Base-by-base conservation (phyloP, 2,329 filamentous ascomycete genomes). In the Pseudogymnoascus sp. region DNA sequence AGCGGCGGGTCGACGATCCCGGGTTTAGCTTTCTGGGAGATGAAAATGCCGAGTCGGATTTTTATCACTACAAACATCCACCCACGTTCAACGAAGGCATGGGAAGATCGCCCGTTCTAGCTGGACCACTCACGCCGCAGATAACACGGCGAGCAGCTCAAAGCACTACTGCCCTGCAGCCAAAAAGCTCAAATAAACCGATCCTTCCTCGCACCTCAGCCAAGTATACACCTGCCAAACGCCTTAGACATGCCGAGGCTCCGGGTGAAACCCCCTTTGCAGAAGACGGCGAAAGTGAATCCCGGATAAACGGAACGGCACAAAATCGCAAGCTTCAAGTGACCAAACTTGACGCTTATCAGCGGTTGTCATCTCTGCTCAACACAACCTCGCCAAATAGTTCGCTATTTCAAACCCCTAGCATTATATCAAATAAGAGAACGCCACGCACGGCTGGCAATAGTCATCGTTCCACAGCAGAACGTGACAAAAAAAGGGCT, bases 161-260 rank as follows among this genome's bases (percentile, higher is more conserved):
- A 31, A 59, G 31, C 26, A 61, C 26, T 8, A 67, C 66, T 26
- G 66, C 66, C 12, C 59, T 73, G 10, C 69, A 67, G 55, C 65
- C 68, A 16, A 39, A 69, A 10, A 71, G 69, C 38, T 49, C 67
- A n/a, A 73, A 73, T 45, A 64, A 61, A 21, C 64, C 64, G 6
- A 66, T 72, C 7, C 35, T 71, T 11, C 67, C 69, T 10, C 66
- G 64, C 16, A 69, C 67, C 16, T 67, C 66, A 3, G 63, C 63
- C 8, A 55, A 61, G 1, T 55, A 33, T 55, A 21, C 49, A 6
- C 49, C 49, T 19, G 49, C 29, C 10, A 55, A 55, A 55, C 49
- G 29, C 26, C 8, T 55, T 7, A 33, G 49, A 19, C 49, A 33
- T 33, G n/a, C 3, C n/a, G 49, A 33, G 16, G 29, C n/a, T 12